These are phyloP conservation scores for Colletotrichum brevisporum DNA, from an alignment of 2,329 filamentous ascomycete species.

Conservation along the genomic window DNA sequence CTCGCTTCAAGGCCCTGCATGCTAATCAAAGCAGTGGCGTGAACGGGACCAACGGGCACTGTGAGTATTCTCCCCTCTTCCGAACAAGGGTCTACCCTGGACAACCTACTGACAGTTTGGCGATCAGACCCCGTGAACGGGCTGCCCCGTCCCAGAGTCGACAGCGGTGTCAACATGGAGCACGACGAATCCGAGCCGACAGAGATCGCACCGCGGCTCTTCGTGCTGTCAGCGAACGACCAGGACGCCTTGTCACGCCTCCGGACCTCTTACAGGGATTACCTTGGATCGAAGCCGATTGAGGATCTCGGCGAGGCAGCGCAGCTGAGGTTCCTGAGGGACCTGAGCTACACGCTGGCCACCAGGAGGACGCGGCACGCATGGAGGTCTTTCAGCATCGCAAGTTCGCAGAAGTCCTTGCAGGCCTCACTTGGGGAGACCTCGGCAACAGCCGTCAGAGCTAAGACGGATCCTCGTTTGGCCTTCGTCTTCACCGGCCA, in stretches of 20 bases:
- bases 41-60: not conserved
- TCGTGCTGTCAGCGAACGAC: conserved; percentile 58
- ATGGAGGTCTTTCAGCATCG: conserved; percentile 27
- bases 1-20: not conserved
- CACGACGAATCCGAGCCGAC: not conserved
- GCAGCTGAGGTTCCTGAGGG: conserved; percentile 14
- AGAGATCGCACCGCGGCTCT: conserved; percentile 50
- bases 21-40: not conserved
- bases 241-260: conserved; percentile 56
- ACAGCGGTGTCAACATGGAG: conserved; percentile 28
- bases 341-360: conserved; percentile 62
- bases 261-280: conserved; percentile 48
- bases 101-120: not conserved
- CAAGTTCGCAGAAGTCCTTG: conserved; percentile 3
- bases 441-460: not conserved
- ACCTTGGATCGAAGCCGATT: conserved; percentile 12
- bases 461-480: conserved; percentile 24
- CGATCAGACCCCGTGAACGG: not conserved
- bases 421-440: conserved; percentile 13
- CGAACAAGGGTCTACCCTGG: not conserved
- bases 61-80: not conserved
- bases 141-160: conserved; percentile 10
- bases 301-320: conserved; percentile 17
- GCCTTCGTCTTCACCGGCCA: conserved; percentile 48
- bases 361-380: conserved; percentile 27